phyloP scores from a whole-genome alignment of 1,284 basidiomycete genomes.

The Rhizopogon parksii region DNA sequence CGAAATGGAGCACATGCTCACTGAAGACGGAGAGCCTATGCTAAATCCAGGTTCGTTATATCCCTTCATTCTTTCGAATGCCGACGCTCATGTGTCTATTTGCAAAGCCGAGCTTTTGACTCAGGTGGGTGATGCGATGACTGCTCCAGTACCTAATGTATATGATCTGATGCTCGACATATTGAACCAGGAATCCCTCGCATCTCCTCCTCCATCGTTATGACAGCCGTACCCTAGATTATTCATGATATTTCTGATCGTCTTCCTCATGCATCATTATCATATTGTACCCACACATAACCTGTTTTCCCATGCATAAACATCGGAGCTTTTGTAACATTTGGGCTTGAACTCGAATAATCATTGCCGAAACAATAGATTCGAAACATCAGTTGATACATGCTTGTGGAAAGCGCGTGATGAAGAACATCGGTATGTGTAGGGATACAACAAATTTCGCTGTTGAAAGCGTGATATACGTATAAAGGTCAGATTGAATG shows the following conservation, averaged over 20 bases:
- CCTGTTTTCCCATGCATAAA: constrained; percentile 1
- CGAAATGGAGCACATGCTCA: constrained; percentile 46
- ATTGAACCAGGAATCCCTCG: constrained; percentile 48
- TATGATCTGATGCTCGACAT: constrained; percentile 28
- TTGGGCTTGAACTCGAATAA: background rate
- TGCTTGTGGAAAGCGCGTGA: constrained; percentile 27
- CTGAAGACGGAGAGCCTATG: constrained; percentile 59
- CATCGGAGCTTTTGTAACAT: constrained; percentile 3
- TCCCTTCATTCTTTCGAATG: background rate
- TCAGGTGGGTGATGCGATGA: constrained; percentile 35
- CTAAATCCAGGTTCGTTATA: constrained; percentile 47
- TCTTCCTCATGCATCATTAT: constrained; percentile 14
- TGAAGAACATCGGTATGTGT: constrained; percentile 16
- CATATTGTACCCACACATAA: constrained; percentile 15
- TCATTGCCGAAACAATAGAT: background rate
- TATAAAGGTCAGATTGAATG: constrained; percentile 1
- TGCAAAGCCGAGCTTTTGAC: constrained; percentile 52
- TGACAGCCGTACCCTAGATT: constrained; percentile 20
- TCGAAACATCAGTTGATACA: constrained; percentile 16
- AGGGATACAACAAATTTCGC: constrained; percentile 27
- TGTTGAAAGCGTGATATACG: constrained; percentile 37
- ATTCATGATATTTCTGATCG: constrained; percentile 14
- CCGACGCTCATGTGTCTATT: constrained; percentile 5
- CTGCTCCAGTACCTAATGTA: constrained; percentile 6
- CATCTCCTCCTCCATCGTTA: constrained; percentile 50